A percentile compares a stretch with the other conserved stretches of the same genome.
These are phyloP conservation scores for Berkeleyomyces basicola DNA, from an alignment of 2,329 filamentous ascomycete species.

Conservation along the genomic window DNA sequence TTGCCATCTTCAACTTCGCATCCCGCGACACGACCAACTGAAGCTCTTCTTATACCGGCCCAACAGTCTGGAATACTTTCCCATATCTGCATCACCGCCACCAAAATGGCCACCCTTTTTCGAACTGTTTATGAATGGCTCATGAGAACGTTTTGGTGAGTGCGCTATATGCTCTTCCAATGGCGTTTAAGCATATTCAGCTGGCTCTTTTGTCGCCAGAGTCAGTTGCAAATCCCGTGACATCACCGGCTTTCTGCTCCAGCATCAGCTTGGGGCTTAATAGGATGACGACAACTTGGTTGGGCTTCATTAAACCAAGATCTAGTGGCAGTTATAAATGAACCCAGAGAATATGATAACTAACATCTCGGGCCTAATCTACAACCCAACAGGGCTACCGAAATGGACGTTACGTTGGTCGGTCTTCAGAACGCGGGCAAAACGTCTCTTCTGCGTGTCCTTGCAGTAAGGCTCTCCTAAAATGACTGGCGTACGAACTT, in stretches of 20 bases:
- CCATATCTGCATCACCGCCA: constrained; percentile 18
- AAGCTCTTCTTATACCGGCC: not conserved
- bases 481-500: not conserved
- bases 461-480: constrained; percentile 57
- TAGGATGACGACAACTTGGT: not conserved
- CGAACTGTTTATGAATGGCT: constrained; percentile 96
- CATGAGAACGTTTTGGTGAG: constrained; percentile 90
- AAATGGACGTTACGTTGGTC: constrained; percentile 99
- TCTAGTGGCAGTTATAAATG: too few species aligned
- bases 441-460: constrained; percentile 80
- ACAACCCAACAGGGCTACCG: constrained; percentile 58
- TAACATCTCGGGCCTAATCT: not conserved
- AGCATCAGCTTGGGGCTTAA: not conserved
- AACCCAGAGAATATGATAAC: too few species aligned
- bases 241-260: not conserved
- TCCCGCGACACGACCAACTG: not conserved
- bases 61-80: not conserved
- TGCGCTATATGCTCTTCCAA: constrained; percentile 15
- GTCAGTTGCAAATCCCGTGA: not conserved
- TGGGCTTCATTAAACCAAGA: not conserved
- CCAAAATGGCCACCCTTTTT: constrained; percentile 73
- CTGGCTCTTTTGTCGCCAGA: not conserved
- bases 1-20: not conserved
- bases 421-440: constrained; percentile 96
- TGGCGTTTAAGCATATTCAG: not conserved